Conservation (phyloP, 208 protist genomes). For the Naegleria fowleri region DNA sequence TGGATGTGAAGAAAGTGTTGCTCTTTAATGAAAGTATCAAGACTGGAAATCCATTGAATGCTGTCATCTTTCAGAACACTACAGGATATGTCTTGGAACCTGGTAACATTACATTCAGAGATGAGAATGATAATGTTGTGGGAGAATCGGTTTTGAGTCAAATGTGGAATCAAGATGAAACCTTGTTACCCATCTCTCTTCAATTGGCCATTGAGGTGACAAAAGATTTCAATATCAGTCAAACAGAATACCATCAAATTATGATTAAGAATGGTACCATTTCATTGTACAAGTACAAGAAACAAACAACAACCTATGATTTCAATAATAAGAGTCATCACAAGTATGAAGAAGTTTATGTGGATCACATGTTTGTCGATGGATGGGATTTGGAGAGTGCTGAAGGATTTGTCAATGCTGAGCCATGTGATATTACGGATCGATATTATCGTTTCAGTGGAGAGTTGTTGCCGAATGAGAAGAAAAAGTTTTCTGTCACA, state of each 20-base stretch:
- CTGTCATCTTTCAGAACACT: background rate
- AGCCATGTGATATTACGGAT: background rate
- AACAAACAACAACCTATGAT: background rate
- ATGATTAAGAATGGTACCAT: background rate
- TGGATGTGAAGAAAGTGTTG: background rate
- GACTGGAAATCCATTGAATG: background rate
- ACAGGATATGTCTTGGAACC: background rate
- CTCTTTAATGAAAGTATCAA: background rate
- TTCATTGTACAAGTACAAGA: background rate
- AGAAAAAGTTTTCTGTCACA: background rate
- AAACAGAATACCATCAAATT: background rate
- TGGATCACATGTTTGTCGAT: conserved; percentile 2
- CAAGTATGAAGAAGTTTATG: background rate
- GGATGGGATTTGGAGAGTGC: background rate
- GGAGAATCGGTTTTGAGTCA: background rate
- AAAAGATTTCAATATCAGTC: background rate
- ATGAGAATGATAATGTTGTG: background rate
- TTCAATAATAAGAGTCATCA: background rate
- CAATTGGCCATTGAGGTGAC: background rate
- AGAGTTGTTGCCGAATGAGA: background rate
- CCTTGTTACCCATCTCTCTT: background rate
- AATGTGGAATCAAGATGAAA: conserved; percentile 9
- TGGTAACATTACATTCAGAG: background rate
- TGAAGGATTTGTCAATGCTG: background rate
- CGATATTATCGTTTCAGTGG: background rate